Base-by-base conservation (phyloP, 1,139 yeast species). In the Protomyces arabidopsidicola region DNA sequence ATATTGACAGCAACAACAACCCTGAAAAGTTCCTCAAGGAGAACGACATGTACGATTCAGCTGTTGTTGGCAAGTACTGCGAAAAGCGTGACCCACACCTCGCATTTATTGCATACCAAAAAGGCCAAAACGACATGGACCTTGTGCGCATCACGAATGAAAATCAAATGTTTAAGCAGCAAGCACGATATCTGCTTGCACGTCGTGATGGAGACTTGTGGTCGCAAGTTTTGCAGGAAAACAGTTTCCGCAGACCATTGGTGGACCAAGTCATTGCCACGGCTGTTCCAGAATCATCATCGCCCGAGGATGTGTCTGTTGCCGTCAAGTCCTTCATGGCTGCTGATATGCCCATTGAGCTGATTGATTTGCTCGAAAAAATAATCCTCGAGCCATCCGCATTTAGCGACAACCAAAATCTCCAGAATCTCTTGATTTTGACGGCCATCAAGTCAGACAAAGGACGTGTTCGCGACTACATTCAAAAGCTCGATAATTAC, bases 11-110 rank as follows among this genome's bases (percentile, higher is more conserved):
- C 67, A 93, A 93, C 81, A 95, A 93, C 78, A 87, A 91, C 70
- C 98, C 99, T 53, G 98, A 93, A 75, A 90, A 90, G 76, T 95
- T 95, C 80, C 82, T 93, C 79, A 87, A 86, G 75, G 98, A 93
- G 76, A 95, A 93, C 75, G 81, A 85, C 71, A 81, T 83, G 73
- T 93, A 95, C 78, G 95, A 93, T 76, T 88, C 98, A 31, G 80
- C 89, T 70, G 88, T 88, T 71, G 97, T 93, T 71, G 99, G 98
- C 81, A 90, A 86, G 75, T 93, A 93, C 81, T 95, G 99, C 82
- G 99, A 95, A 77, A 93, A 90, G 84, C 87, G 98, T 76, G 99
- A 93, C 74, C 99, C 99, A 67, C 93, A 90, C 78, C 81, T 93
- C 75, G 99, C 98, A 20, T 93, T 90, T 76, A 93, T 93, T 77